Evolutionary conservation across 2,329 filamentous ascomycete genomes (phyloP).

Genomic region (Phialophora verrucosa): DNA sequence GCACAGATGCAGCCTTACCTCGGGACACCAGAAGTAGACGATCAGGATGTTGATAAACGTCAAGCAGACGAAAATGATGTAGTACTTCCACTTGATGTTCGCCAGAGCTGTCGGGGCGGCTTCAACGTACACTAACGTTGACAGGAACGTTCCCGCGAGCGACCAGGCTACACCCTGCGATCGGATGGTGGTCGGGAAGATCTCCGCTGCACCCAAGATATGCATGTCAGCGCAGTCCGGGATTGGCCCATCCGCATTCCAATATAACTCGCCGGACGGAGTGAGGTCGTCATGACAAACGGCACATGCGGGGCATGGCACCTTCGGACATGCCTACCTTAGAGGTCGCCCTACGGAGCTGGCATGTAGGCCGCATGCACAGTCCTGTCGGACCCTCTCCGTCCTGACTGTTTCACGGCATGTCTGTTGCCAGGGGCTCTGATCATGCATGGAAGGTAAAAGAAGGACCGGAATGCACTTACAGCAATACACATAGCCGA

Average conservation of each 20-base stretch:
- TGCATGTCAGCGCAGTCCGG: slow-evolving; percentile 22
- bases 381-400: not conserved
- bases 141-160: slow-evolving; percentile 32
- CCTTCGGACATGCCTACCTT: slow-evolving; percentile 6
- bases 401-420: slow-evolving; percentile 11
- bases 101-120: slow-evolving; percentile 41
- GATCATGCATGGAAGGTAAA: slow-evolving; percentile 15
- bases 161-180: slow-evolving; percentile 35
- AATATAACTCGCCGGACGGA: not conserved
- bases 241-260: slow-evolving; percentile 5
- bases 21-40: slow-evolving; percentile 46
- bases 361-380: not conserved
- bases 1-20: slow-evolving; percentile 42
- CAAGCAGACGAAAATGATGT: slow-evolving; percentile 49
- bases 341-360: slow-evolving; percentile 9
- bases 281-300: slow-evolving; percentile 9
- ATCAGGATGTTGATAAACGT: slow-evolving; percentile 43
- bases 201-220: slow-evolving; percentile 29
- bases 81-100: slow-evolving; percentile 45
- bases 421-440: not conserved
- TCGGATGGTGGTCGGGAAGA: slow-evolving; percentile 37
- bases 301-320: not conserved
- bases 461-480: slow-evolving; percentile 13
- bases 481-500: slow-evolving; percentile 36
- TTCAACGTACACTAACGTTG: slow-evolving; percentile 33